A percentile compares a stretch with the other conserved stretches of the same genome.
phyloP scores from a whole-genome alignment of 768 basidiomycete genomes.

The Amanita rubescens region DNA sequence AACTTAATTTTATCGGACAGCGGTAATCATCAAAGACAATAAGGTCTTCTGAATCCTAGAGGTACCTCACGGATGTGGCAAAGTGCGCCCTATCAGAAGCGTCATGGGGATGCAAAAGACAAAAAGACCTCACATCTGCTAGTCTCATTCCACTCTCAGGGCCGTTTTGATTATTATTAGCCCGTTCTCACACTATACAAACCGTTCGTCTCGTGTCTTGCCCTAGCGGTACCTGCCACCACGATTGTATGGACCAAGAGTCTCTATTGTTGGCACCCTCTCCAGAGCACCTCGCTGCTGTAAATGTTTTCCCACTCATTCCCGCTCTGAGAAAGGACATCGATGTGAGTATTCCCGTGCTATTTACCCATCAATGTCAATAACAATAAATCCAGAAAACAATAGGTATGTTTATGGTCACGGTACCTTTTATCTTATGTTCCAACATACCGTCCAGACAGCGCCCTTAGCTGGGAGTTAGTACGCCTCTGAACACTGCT shows the following conservation, averaged over 20 bases:
- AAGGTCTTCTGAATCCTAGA: not conserved
- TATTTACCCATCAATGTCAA: conserved; percentile 10
- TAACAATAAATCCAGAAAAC: conserved; percentile 30
- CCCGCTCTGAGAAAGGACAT: conserved; percentile 65
- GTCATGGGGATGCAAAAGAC: conserved; percentile 14
- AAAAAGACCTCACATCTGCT: conserved; percentile 11
- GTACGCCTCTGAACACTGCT: conserved; percentile 21
- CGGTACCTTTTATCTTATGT: conserved; percentile 4
- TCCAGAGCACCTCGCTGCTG: conserved; percentile 47
- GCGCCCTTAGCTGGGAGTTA: conserved; percentile 75
- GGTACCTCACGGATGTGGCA: not conserved
- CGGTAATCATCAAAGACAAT: conserved; percentile 9
- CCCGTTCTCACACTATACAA: not conserved
- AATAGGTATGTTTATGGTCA: conserved; percentile 27
- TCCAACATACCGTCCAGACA: conserved; percentile 36
- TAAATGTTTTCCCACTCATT: conserved; percentile 80
- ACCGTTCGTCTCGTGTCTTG: not conserved
- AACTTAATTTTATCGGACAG: not conserved
- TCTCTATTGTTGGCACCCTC: conserved; percentile 43
- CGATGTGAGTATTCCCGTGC: conserved; percentile 36
- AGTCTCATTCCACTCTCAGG: not conserved
- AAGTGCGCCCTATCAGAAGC: not conserved
- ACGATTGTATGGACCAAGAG: conserved; percentile 32
- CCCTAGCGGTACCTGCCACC: conserved; percentile 5
- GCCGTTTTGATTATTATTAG: not conserved